Percentiles rank a stretch among this genome's conserved stretches.
phyloP scores from a whole-genome alignment of 2,329 filamentous ascomycete genomes.

The Fusarium sp. region DNA sequence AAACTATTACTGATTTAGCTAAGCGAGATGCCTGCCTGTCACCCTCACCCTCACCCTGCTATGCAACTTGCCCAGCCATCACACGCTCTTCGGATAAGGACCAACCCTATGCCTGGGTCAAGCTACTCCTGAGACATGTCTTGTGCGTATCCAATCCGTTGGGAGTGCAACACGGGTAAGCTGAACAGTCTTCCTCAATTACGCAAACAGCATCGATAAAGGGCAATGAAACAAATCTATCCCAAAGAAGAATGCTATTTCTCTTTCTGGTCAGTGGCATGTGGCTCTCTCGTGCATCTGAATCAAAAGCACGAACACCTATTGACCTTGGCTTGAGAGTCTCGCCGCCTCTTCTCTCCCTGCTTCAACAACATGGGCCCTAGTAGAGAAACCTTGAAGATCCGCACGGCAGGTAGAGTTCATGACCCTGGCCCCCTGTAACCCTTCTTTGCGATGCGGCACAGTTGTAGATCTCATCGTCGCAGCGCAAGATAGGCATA shows the following conservation, averaged over 20 bases:
- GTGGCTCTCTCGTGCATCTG: constrained; percentile 15
- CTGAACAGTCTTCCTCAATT: not conserved
- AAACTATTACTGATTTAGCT: constrained; percentile 26
- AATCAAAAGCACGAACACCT: constrained; percentile 5
- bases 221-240: constrained; percentile 33
- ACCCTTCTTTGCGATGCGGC: constrained; percentile 26
- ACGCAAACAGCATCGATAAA: constrained; percentile 17
- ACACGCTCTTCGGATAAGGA: constrained; percentile 22
- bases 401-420: constrained; percentile 31
- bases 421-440: constrained; percentile 20
- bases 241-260: constrained; percentile 16
- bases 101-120: constrained; percentile 6
- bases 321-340: constrained; percentile 7
- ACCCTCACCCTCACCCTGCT: constrained; percentile 19
- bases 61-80: constrained; percentile 30
- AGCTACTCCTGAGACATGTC: constrained; percentile 28
- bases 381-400: constrained; percentile 21
- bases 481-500: constrained; percentile 20
- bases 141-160: constrained; percentile 10
- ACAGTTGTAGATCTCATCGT: constrained; percentile 25
- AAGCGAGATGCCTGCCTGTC: constrained; percentile 6
- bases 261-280: constrained; percentile 11
- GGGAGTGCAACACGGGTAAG: constrained; percentile 24
- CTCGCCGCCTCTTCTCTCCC: constrained; percentile 16
- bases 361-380: constrained; percentile 21